Percentiles rank a stretch among this genome's conserved stretches.
These are phyloP conservation scores for Fusarium clavum DNA, from an alignment of 2,329 filamentous ascomycete species.

Conservation along the genomic window DNA sequence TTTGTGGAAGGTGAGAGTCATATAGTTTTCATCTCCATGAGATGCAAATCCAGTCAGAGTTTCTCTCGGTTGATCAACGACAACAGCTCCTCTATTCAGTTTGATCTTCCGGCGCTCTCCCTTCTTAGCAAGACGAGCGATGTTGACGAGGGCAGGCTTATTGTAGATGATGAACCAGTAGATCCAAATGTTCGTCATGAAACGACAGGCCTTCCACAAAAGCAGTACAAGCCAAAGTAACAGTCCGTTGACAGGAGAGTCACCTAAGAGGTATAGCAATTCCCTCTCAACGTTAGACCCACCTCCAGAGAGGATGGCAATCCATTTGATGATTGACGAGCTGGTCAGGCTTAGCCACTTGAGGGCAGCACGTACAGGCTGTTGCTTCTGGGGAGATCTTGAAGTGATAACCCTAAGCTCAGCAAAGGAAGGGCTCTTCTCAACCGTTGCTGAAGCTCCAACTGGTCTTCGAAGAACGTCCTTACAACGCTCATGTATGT, in stretches of 20 bases:
- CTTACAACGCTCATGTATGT: neutral
- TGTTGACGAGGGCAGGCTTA: slow-evolving; percentile 2
- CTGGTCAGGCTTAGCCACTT: neutral
- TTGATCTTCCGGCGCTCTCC: slow-evolving; percentile 11
- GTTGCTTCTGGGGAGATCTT: neutral
- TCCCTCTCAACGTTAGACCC: neutral
- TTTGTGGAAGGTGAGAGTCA: slow-evolving; percentile 4
- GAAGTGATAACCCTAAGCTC: neutral
- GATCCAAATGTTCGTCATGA: neutral
- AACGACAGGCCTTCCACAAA: neutral
- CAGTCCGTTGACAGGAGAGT: neutral
- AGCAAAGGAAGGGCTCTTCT: neutral
- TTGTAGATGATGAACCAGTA: slow-evolving; percentile 2
- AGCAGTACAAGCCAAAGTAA: neutral
- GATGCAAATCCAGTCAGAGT: slow-evolving; percentile 1
- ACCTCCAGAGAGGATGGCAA: slow-evolving; percentile 1
- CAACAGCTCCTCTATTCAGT: slow-evolving; percentile 1
- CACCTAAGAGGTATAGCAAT: neutral
- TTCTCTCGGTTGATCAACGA: neutral
- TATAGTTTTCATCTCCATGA: neutral
- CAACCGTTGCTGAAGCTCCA: accelerated
- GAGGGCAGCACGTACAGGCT: neutral
- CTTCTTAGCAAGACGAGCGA: slow-evolving; percentile 3
- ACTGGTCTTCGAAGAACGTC: neutral
- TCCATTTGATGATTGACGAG: neutral